A percentile compares a stretch with the other conserved stretches of the same genome.
Conservation (phyloP, 768 basidiomycete genomes). For the Hirschioporus abietinus region DNA sequence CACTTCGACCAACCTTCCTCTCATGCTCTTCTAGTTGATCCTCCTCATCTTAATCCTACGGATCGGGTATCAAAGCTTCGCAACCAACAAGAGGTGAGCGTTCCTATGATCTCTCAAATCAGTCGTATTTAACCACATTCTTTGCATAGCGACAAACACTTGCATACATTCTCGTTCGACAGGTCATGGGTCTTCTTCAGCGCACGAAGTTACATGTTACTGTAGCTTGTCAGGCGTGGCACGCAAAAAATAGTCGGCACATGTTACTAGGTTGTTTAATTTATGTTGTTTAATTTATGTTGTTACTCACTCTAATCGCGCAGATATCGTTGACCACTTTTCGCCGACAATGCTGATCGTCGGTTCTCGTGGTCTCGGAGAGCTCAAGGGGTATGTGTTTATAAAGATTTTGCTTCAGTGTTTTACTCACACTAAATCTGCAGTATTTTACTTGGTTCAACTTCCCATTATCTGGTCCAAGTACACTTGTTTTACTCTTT, state of each 20-base stretch:
- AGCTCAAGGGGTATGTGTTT: constrained; percentile 73
- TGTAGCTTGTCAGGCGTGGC: constrained; percentile 91
- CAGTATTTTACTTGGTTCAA: constrained; percentile 90
- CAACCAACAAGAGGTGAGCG: constrained; percentile 83
- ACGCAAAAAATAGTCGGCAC: constrained; percentile 91
- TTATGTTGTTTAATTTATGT: background rate
- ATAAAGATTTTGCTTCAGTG: background rate
- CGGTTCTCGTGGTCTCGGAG: constrained; percentile 85
- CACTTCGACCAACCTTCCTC: constrained; percentile 3
- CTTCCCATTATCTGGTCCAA: constrained; percentile 91
- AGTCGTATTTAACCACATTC: background rate
- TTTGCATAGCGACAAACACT: constrained; percentile 71
- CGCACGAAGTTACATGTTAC: constrained; percentile 85
- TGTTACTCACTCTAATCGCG: background rate
- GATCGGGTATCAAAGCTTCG: constrained; percentile 78
- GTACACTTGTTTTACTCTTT: constrained; percentile 28
- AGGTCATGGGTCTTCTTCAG: constrained; percentile 84
- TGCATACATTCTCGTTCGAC: constrained; percentile 83
- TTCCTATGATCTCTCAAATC: background rate
- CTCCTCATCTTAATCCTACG: constrained; percentile 58
- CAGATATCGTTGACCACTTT: constrained; percentile 80
- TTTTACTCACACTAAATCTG: constrained; percentile 6
- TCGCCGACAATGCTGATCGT: constrained; percentile 93
- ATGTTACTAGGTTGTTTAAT: constrained; percentile 65
- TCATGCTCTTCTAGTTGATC: constrained; percentile 45